Evolutionary conservation across 129 eudicot species (phyloP), one percentile per base, ranked within the genome.

Genomic region (Tanacetum coccineum): DNA sequence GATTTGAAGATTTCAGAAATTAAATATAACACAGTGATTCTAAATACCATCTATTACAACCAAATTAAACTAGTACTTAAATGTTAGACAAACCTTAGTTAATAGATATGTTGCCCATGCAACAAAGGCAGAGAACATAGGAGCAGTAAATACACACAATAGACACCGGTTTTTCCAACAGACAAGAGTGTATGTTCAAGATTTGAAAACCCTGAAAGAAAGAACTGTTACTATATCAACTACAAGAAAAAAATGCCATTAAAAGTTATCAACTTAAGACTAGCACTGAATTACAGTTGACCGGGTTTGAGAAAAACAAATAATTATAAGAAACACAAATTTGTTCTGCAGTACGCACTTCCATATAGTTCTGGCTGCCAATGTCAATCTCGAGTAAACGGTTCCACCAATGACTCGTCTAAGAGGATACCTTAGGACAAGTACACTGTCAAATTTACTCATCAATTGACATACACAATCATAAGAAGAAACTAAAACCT

Each of bases 111-210:
- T 79, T 48, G 99, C 89, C 99, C 99, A 93, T 66, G 99, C 81
- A 74, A 96, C 99, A 81, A 81, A 73, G 74, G n/a, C n/a, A 36
- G 99, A 93, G 84, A 93, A 93, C 48, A 86, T 66, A 20, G 99
- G 99, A 67, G 99, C 99, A 57, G 99, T 93, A 61, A 89, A 93
- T 62, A 93, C 99, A 82, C 99, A 93, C 22, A 93, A n/a, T n/a
- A n/a, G n/a, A n/a, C n/a, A n/a, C n/a, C 96, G 65, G 96, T 93
- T 82, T 93, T n/a, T n/a, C n/a, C 99, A 72, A 93, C 99, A 36
- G 99, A 93, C n/a, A 49, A 93, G 80, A 59, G 99, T n/a, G 99
- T 63, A 93, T 89, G 79, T 93, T 93, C 78, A 93, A 76, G 55
- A 93, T 84, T 67, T 93, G 82, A 59, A 93, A 60, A 84, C 72